These are phyloP conservation scores for Microdochium bolleyi DNA, from an alignment of 2,329 filamentous ascomycete species.

Conservation along the genomic window DNA sequence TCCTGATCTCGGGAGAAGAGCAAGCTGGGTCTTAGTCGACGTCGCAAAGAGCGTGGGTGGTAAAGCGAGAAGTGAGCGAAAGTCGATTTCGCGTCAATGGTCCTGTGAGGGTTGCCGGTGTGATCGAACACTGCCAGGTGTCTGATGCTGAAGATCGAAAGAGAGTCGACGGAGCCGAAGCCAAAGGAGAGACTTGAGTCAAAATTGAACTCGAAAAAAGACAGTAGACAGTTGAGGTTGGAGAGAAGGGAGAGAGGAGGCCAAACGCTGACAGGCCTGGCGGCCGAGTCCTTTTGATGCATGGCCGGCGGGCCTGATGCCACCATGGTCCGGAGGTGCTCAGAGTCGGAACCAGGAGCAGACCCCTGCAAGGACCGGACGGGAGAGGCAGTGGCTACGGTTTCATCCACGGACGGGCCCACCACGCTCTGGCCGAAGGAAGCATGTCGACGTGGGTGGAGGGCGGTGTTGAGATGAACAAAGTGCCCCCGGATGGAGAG, in stretches of 20 bases:
- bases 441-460: not conserved
- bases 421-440: not conserved
- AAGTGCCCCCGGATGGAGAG: not conserved
- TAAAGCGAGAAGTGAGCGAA: constrained; percentile 17
- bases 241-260: constrained; percentile 1
- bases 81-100: constrained; percentile 23
- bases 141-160: constrained; percentile 14
- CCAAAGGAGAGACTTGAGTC: constrained; percentile 22
- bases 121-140: constrained; percentile 17
- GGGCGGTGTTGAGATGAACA: not conserved
- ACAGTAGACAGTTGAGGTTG: constrained; percentile 4
- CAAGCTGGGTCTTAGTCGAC: constrained; percentile 20
- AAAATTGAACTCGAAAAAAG: constrained; percentile 6
- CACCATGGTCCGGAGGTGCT: too few relatives aligned
- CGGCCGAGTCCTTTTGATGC: constrained; percentile 5
- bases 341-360: not conserved
- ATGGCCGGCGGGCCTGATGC: not conserved
- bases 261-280: constrained; percentile 1
- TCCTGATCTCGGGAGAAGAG: constrained; percentile 16
- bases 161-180: constrained; percentile 18
- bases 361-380: not conserved
- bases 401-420: not conserved
- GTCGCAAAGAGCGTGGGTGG: not conserved
- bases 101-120: constrained; percentile 14
- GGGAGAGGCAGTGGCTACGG: not conserved